Base-by-base conservation (phyloP, 306 rosid species). In the Lotus japonicus region DNA sequence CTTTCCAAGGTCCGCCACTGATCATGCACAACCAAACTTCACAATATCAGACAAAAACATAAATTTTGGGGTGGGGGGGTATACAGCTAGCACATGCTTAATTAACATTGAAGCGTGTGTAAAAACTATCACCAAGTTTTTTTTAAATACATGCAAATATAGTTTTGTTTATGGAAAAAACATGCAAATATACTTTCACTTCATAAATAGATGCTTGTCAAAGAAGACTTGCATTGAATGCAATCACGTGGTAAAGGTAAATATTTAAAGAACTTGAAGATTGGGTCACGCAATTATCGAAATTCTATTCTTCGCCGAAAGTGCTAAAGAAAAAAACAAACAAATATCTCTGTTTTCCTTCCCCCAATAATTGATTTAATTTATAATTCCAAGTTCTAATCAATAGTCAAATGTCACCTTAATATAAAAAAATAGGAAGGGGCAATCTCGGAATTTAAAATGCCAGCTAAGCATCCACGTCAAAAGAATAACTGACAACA, bases 401-500 rank as follows among this genome's bases (percentile, higher is more conserved):
- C 73, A 56, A 21, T 21, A 21, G 39, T 8, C 33, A 7, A 63
- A 11, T 19, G 19, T 15, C 23, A 2, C 33, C 45, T 53, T 11
- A 55, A 18, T 21, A 6, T 66, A 13, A 17, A 23, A 10, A 15
- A 1, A 11, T 0, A 41, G 10, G 13, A 2, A 17, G 70, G 76
- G 84, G 69, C 10, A 23, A 0, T 45, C 2, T 57, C n/a, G 52
- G 43, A 31, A 77, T 9, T 36, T 46, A 14, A 1, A 18, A 19
- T 14, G 80, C 85, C 87, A 79, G 65, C 68, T 66, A 56, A 64
- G 77, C 71, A 10, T 80, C 86, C 81, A 83, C 66, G 75, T 73
- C 81, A 81, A 82, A 84, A 75, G 81, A 3, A 44, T 10, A 65
- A 33, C 72, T 12, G 44, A 61, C 11, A 50, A 35, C 1, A 64